A percentile compares a stretch with the other conserved stretches of the same genome.
phyloP scores from a whole-genome alignment of 148 eudicot genomes.

The Agrostemma githago region DNA sequence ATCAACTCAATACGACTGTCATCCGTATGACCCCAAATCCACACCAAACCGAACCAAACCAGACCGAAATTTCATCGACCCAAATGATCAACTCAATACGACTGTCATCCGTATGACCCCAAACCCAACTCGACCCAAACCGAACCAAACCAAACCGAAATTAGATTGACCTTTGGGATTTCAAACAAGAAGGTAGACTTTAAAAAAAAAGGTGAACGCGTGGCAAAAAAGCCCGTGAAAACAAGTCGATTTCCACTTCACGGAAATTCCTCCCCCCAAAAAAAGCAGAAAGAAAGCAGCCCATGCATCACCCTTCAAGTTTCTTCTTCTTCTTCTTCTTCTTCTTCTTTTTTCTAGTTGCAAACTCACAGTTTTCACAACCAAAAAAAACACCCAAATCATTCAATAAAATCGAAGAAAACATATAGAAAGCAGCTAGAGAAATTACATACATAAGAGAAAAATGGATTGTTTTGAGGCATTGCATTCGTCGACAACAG shows the following conservation, averaged over 20 bases:
- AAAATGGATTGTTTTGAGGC: slow-evolving; percentile 38
- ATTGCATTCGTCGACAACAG: slow-evolving; percentile 16
- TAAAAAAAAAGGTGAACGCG: slow-evolving; percentile 18
- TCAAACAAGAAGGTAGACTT: not conserved
- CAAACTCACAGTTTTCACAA: slow-evolving; percentile 24
- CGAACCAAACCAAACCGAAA: no score
- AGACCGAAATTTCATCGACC: no score
- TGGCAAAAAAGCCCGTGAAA: slow-evolving; percentile 14
- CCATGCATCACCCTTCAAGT: no score
- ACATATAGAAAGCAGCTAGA: not conserved
- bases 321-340: no score
- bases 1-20: no score
- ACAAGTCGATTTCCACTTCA: slow-evolving; percentile 23
- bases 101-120: no score
- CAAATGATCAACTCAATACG: no score
- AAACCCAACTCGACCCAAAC: no score
- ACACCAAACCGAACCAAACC: no score
- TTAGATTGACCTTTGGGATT: no score
- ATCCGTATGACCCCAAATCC: no score
- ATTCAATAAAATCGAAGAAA: not conserved
- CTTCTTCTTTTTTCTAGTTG: slow-evolving; percentile 1
- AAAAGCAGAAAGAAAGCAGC: not conserved
- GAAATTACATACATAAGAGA: not conserved
- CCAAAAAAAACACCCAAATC: not conserved
- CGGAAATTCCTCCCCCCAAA: slow-evolving; percentile 21